These are phyloP conservation scores for Tetrahymena elliotti DNA, from an alignment of 73 alveolate species.

Conservation along the genomic window DNA sequence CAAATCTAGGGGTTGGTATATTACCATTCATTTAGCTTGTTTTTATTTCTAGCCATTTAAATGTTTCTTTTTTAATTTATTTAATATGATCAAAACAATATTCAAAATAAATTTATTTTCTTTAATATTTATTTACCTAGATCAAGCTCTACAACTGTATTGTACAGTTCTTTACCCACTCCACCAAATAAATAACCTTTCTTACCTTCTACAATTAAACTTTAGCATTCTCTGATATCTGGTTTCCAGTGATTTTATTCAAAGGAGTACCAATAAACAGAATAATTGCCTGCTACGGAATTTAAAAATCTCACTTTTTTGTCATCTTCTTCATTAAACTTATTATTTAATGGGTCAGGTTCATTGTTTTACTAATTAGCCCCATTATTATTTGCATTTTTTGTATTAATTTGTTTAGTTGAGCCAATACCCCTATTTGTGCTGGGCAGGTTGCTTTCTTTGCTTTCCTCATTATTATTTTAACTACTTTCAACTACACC, in stretches of 20 bases:
- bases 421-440: neutral
- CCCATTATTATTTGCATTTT: neutral
- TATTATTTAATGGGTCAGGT: neutral
- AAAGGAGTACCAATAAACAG: neutral
- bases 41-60: neutral
- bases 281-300: neutral
- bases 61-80: neutral
- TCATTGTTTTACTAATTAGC: neutral
- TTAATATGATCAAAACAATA: neutral
- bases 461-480: neutral
- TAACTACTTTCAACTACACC: neutral
- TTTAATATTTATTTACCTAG: neutral
- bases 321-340: neutral
- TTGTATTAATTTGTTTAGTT: neutral
- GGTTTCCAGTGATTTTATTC: neutral
- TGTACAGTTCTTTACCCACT: neutral
- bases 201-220: neutral
- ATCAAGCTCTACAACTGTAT: neutral
- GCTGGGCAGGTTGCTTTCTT: neutral
- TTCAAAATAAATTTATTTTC: no score
- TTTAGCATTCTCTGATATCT: neutral
- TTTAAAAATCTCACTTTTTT: neutral
- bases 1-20: neutral
- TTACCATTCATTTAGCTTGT: neutral
- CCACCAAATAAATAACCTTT: neutral